Conservation (phyloP, 2,329 filamentous ascomycete species). For the Lecanicillium sp. region DNA sequence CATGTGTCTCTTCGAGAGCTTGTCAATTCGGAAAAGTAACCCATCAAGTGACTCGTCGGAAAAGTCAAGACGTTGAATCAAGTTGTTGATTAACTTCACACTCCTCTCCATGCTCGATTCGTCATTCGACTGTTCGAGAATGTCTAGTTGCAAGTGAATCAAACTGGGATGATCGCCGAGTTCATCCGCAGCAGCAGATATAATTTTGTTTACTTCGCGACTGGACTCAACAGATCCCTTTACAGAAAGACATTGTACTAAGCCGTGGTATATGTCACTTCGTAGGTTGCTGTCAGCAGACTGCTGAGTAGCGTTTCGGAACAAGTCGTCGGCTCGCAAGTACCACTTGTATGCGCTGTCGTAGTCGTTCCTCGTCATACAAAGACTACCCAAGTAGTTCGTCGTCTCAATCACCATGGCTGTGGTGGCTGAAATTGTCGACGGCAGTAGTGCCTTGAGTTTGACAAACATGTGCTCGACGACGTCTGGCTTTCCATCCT, state of each 20-base stretch:
- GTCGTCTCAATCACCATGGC: neutral
- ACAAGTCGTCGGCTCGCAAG: no score
- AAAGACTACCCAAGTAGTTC: neutral
- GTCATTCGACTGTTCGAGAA: slow-evolving; percentile 44
- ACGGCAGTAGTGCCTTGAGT: no score
- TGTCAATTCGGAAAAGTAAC: slow-evolving; percentile 56
- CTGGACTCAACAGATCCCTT: slow-evolving; percentile 33
- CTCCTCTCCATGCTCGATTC: slow-evolving; percentile 36
- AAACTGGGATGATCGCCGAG: slow-evolving; percentile 58
- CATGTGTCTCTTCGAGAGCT: slow-evolving; percentile 27
- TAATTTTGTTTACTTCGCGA: slow-evolving; percentile 45
- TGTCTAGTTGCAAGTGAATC: slow-evolving; percentile 58
- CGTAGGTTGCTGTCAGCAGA: slow-evolving; percentile 50
- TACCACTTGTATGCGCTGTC: no score
- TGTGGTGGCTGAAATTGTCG: neutral
- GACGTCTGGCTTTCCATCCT: no score
- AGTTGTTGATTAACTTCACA: slow-evolving; percentile 44
- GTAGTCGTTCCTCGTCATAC: no score
- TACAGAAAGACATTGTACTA: slow-evolving; percentile 47
- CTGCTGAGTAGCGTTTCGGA: no score
- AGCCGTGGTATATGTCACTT: slow-evolving; percentile 55
- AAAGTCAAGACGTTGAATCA: slow-evolving; percentile 36
- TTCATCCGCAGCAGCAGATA: slow-evolving; percentile 54
- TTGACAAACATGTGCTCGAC: no score
- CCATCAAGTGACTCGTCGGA: slow-evolving; percentile 57